Evolutionary conservation across 2,329 filamentous ascomycete genomes (phyloP).

Genomic region (Alternaria triticimaculans): DNA sequence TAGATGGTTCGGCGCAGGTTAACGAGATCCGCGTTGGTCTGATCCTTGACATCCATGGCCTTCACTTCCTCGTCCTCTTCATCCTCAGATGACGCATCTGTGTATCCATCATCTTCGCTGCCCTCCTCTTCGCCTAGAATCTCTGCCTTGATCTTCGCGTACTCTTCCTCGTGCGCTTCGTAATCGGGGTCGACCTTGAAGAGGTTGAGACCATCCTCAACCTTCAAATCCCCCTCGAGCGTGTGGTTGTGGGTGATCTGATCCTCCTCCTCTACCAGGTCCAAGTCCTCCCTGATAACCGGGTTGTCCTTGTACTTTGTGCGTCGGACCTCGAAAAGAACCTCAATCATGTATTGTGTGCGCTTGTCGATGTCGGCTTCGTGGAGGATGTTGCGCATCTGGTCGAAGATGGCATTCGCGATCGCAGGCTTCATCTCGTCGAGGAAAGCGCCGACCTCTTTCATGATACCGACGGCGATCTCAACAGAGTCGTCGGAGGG

Average conservation of each 20-base stretch:
- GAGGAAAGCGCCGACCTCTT: constrained; percentile 90
- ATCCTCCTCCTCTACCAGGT: constrained; percentile 96
- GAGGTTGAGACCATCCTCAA: constrained; percentile 87
- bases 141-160: constrained; percentile 88
- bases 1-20: constrained; percentile 95
- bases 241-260: constrained; percentile 91
- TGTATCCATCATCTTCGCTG: constrained; percentile 75
- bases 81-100: constrained; percentile 70
- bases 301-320: constrained; percentile 97
- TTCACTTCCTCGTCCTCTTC: constrained; percentile 80
- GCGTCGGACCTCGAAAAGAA: constrained; percentile 94
- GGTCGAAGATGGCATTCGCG: constrained; percentile 89
- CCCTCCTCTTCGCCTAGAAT: constrained; percentile 78
- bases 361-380: constrained; percentile 97
- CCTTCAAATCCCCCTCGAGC: constrained; percentile 76
- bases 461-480: constrained; percentile 91
- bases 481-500: constrained; percentile 97
- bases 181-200: constrained; percentile 94
- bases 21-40: constrained; percentile 94
- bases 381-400: constrained; percentile 93
- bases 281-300: constrained; percentile 87
- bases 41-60: constrained; percentile 94
- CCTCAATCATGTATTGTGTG: constrained; percentile 99
- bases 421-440: constrained; percentile 95
- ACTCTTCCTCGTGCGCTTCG: constrained; percentile 89